phyloP scores from a whole-genome alignment of 1,139 yeast species.

The Arxiozyma bovina region DNA sequence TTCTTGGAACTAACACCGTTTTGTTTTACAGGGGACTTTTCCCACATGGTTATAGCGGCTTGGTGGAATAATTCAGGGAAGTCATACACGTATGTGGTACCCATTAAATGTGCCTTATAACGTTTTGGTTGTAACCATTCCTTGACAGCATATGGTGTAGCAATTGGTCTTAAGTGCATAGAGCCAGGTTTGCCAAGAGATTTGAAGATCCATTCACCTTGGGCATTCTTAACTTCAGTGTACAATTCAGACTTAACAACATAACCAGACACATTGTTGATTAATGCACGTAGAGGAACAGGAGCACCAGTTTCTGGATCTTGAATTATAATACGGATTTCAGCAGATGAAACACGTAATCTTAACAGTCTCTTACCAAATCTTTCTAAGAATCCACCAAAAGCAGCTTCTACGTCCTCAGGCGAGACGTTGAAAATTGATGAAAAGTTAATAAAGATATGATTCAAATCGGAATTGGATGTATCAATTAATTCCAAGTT shows the following conservation, averaged over 20 bases:
- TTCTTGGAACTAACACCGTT: neutral
- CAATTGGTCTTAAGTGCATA: conserved; percentile 93
- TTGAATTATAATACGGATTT: conserved; percentile 88
- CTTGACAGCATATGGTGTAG: conserved; percentile 94
- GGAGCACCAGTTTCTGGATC: conserved; percentile 82
- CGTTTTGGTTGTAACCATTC: conserved; percentile 98
- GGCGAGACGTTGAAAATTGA: conserved; percentile 92
- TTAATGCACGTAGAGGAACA: conserved; percentile 92
- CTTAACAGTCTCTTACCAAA: conserved; percentile 97
- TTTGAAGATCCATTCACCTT: conserved; percentile 95
- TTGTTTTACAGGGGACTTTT: conserved; percentile 43
- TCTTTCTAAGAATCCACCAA: conserved; percentile 94
- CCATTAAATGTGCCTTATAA: conserved; percentile 96
- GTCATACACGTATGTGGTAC: conserved; percentile 94
- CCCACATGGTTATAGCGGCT: conserved; percentile 82
- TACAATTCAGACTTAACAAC: conserved; percentile 93
- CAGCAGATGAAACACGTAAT: conserved; percentile 93
- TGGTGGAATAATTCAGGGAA: conserved; percentile 98
- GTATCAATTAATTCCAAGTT: conserved; percentile 92
- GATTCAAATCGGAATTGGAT: conserved; percentile 89
- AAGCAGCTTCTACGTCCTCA: conserved; percentile 93
- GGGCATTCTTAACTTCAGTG: conserved; percentile 83
- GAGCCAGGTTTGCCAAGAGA: conserved; percentile 90
- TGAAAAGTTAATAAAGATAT: conserved; percentile 90
- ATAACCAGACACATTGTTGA: conserved; percentile 92